Percentiles rank a stretch among this genome's conserved stretches.
phyloP scores from a whole-genome alignment of 2,329 filamentous ascomycete species.

The Leptosphaerulina australis region DNA sequence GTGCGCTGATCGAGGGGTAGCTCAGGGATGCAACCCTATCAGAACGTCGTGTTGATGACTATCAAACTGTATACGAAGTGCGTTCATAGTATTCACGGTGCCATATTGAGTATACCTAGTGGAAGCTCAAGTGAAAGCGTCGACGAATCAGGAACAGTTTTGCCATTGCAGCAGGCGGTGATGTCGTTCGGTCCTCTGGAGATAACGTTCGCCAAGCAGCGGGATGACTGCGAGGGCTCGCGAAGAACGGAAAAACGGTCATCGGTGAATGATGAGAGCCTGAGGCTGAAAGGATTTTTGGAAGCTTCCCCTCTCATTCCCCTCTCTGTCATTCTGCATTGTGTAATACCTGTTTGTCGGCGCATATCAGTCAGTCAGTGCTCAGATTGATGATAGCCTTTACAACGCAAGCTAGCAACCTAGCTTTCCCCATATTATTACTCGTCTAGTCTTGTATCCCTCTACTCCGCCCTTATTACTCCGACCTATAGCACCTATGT shows the following conservation, averaged over 20 bases:
- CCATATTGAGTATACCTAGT: not conserved
- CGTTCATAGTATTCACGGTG: not conserved
- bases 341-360: not conserved
- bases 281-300: conserved; percentile 11
- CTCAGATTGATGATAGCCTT: conserved; percentile 1
- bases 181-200: not conserved
- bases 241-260: not conserved
- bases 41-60: not conserved
- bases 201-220: not conserved
- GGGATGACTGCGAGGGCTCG: conserved; percentile 7
- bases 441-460: conserved; percentile 6
- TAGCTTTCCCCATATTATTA: conserved; percentile 27
- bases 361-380: conserved; percentile 1
- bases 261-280: not conserved
- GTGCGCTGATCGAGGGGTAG: conserved; percentile 11
- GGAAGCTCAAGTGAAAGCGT: not conserved
- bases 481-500: conserved; percentile 6
- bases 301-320: conserved; percentile 3
- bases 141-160: not conserved
- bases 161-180: not conserved
- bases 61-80: not conserved
- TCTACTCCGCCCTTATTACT: conserved; percentile 10
- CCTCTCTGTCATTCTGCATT: conserved; percentile 2
- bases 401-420: conserved; percentile 12
- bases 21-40: conserved; percentile 10